A percentile compares a stretch with the other conserved stretches of the same genome.
Evolutionary conservation across 306 rosid genomes (phyloP).

Genomic region (Pterocarpus santalinus): DNA sequence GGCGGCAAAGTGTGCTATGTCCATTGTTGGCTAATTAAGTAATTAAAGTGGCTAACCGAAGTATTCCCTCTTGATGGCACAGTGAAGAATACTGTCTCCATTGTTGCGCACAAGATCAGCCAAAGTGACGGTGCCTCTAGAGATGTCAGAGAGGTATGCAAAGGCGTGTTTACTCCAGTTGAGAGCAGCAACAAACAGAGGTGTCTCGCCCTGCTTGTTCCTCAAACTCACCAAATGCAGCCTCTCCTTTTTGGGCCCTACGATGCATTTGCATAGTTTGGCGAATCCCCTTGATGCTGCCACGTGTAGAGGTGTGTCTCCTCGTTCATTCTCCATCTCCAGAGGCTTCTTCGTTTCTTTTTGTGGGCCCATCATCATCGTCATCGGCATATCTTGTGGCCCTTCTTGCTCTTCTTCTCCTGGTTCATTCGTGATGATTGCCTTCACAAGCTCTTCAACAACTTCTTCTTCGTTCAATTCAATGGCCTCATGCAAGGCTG

Average conservation of each 20-base stretch:
- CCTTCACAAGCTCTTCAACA: constrained; percentile 1
- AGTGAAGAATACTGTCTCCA: constrained; percentile 48
- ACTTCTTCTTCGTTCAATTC: constrained; percentile 21
- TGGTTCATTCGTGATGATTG: not conserved
- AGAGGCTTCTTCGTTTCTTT: not conserved
- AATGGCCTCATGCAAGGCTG: constrained; percentile 34
- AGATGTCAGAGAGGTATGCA: constrained; percentile 28
- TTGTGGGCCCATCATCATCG: no score
- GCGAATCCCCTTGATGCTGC: constrained; percentile 48
- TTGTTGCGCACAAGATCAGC: no score
- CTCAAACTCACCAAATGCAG: not conserved
- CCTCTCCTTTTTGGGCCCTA: constrained; percentile 29
- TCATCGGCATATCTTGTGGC: no score
- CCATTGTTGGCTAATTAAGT: not conserved
- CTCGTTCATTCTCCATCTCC: not conserved
- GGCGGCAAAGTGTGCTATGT: no score
- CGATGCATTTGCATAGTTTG: not conserved
- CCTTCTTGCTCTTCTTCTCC: not conserved
- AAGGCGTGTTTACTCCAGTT: constrained; percentile 34
- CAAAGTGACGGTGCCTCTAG: no score
- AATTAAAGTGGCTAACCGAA: constrained; percentile 10
- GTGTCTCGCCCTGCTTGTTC: constrained; percentile 31
- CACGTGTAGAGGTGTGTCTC: constrained; percentile 43
- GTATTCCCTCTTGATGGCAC: constrained; percentile 37
- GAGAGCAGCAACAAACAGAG: constrained; percentile 45